These are phyloP conservation scores for Colletotrichum sp. DNA, from an alignment of 2,329 filamentous ascomycete genomes.

Conservation along the genomic window DNA sequence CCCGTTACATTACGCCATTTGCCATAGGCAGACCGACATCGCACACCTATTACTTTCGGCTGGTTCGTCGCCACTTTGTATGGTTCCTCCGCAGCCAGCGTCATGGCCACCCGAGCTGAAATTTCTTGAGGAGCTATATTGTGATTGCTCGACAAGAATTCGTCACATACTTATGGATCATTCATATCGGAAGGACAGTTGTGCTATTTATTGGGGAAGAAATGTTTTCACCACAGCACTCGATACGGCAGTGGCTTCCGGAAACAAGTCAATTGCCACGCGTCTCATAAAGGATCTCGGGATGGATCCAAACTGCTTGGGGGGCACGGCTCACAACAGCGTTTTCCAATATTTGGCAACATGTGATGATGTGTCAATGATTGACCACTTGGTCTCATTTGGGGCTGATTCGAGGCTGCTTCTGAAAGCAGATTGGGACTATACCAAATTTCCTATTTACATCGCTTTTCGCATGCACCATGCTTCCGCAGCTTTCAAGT, in stretches of 20 bases:
- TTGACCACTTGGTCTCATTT: background rate
- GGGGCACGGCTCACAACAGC: rapidly evolving
- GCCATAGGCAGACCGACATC: background rate
- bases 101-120: background rate
- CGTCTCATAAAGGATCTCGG: background rate
- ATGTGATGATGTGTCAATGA: background rate
- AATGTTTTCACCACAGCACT: background rate
- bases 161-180: background rate
- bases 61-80: background rate
- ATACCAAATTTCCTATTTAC: rapidly evolving
- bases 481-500: background rate
- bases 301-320: rapidly evolving
- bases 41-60: background rate
- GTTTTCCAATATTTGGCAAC: background rate
- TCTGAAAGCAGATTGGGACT: background rate
- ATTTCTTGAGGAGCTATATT: background rate
- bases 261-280: background rate
- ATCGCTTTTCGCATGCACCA: background rate
- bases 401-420: background rate
- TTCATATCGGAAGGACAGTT: background rate
- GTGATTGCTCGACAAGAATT: too few relatives aligned
- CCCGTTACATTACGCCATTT: background rate
- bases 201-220: too few relatives aligned
- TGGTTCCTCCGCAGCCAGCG: rapidly evolving
- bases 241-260: background rate